Base-by-base conservation (phyloP, 1,284 basidiomycete species). In the Pascua guehoae region DNA sequence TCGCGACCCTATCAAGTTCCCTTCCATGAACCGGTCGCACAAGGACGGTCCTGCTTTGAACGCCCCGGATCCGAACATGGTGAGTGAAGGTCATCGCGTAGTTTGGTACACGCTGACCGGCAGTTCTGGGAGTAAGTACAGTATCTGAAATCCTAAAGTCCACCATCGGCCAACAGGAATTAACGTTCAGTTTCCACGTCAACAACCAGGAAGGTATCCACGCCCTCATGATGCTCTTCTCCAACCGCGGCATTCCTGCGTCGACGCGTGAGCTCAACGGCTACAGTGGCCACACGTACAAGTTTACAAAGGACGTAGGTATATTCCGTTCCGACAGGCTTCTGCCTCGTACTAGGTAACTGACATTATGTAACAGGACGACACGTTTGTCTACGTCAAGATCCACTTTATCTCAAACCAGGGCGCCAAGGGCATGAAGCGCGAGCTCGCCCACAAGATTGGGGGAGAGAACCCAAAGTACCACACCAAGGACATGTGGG, bases 251-350 rank as follows among this genome's bases (percentile, higher is more conserved):
- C 56, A 81, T 92, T 57, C 90, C 90, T 12, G 84, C 88, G 38
- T 89, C 88, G 2, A 88, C 80, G 73, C 84, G 89, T 49, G 89
- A 88, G 86, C 88, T 93, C 84, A 88, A 89, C 77, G 91, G 80
- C 40, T 91, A 91, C 62, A 88, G 88, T 12, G 66, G 60, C 38
- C 36, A 53, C 53, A 50, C 57, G 10, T 53, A 56, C 57, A 51
- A 56, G 8, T 80, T 91, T 12, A 68, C 86, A 55, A 89, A 89
- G 65, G 79, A 77, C 8, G 45, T 43, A 24, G 17, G 53, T 37
- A 4, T 12, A 15, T 2, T 43, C 15, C 24, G 24, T 32, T 32
- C 24, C 7, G 24, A 32, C 24, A 4, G 7, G 24, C 24, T 32
- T 7, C 7, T 32, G 24, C 24, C 24, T 7, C 24, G 3, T 15